Conservation (phyloP, 148 eudicot species). For the Amaranthus cruentus region DNA sequence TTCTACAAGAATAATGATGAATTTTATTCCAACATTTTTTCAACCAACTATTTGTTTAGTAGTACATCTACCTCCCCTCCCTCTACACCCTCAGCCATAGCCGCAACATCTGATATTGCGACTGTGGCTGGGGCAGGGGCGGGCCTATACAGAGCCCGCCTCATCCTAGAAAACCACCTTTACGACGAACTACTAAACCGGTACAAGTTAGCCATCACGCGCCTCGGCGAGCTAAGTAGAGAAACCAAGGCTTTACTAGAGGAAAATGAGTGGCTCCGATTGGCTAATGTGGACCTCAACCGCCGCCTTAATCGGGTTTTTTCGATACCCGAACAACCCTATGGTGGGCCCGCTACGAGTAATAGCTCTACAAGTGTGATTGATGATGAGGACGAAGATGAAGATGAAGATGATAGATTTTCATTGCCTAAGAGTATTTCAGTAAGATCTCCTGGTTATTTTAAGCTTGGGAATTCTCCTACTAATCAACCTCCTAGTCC, state of each 20-base stretch:
- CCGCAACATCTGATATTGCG: background rate
- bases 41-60: conserved; percentile 11
- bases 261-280: conserved; percentile 54
- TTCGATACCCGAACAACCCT: conserved; percentile 1
- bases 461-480: conserved; percentile 25
- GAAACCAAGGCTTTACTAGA: conserved; percentile 46
- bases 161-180: conserved; percentile 55
- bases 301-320: conserved; percentile 34
- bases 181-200: conserved; percentile 53
- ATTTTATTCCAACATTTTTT: background rate
- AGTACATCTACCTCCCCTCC: conserved; percentile 30
- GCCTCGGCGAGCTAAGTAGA: conserved; percentile 45
- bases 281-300: conserved; percentile 48
- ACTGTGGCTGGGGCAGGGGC: conserved; percentile 19
- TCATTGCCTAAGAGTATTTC: conserved; percentile 60
- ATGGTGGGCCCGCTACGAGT: background rate
- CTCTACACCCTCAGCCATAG: conserved; percentile 32
- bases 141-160: conserved; percentile 44
- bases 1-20: conserved; percentile 1
- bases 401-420: conserved; percentile 11
- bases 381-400: background rate
- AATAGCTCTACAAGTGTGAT: conserved; percentile 44
- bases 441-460: conserved; percentile 48
- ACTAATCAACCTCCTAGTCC: background rate
- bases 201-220: conserved; percentile 47